These are phyloP conservation scores for Anisogramma anomala DNA, from an alignment of 2,329 filamentous ascomycete species.

Conservation along the genomic window DNA sequence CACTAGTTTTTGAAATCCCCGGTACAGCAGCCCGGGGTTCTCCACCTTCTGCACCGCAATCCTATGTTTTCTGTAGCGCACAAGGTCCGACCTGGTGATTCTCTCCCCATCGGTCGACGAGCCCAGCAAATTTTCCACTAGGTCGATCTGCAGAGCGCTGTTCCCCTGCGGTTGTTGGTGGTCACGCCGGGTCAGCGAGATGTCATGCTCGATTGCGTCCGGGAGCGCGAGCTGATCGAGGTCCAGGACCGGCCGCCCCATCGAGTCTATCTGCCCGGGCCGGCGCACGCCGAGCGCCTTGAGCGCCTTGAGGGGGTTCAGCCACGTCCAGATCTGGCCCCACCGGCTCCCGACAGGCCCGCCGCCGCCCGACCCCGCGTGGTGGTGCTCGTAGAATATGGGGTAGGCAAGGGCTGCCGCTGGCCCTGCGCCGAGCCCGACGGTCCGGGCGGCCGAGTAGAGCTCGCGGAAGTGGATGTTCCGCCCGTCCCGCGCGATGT, in stretches of 20 bases:
- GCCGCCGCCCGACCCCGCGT: too few relatives aligned
- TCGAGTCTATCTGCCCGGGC: too few relatives aligned
- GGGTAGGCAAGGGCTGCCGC: neutral
- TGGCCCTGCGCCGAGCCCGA: slow-evolving; percentile 1
- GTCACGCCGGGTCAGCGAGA: neutral
- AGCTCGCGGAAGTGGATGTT: slow-evolving; percentile 2
- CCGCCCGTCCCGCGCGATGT: neutral
- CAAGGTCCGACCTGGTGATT: too few relatives aligned
- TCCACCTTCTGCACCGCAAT: too few relatives aligned
- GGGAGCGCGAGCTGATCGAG: slow-evolving; percentile 4
- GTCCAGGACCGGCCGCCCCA: neutral
- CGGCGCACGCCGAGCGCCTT: neutral
- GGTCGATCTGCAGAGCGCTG: neutral
- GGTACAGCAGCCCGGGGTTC: neutral
- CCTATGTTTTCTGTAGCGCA: too few relatives aligned
- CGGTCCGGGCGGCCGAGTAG: neutral
- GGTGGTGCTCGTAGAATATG: too few relatives aligned
- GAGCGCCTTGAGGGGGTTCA: neutral
- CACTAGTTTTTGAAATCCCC: neutral
- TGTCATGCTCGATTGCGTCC: slow-evolving; percentile 5
- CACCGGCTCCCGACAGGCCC: too few relatives aligned
- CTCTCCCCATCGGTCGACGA: neutral
- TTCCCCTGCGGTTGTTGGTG: slow-evolving; percentile 2
- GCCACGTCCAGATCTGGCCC: neutral
- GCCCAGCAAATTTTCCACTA: neutral